Base-by-base conservation (phyloP, 2,329 filamentous ascomycete species). In the Rosellinia necatrix region DNA sequence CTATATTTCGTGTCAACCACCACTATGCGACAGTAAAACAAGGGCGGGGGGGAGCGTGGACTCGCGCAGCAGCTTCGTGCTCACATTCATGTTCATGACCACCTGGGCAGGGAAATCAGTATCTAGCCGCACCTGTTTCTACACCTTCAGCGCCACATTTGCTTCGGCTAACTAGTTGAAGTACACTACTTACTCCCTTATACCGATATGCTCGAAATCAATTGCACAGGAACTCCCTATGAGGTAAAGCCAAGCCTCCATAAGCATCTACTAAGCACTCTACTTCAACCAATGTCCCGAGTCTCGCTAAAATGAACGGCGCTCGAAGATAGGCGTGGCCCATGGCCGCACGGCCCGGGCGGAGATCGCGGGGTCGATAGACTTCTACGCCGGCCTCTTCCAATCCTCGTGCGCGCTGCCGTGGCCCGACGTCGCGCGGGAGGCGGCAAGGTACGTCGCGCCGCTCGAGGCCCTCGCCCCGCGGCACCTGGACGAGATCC, bases 381-480 rank as follows among this genome's bases (percentile, higher is more conserved):
- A 38, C 5, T 75, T 75, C 60, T 77, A 77, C 56, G 52, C 52
- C 27, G 54, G 56, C 0, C 60, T 75, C n/a, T 75, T 75, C 56
- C 61, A 60, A 12, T 59, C 68, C 24, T 68, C 68, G 3, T 72
- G 68, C 44, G 61, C 63, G 2, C 54, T 76, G 58, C 43, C 63
- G 44, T 76, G 74, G 74, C 34, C 56, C 6, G 62, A 66, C 15
- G 67, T 71, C 12, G 37, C 56, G 3, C 59, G 61, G 24, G 69
- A 70, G 55, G 80, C 82, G 0, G 67, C 74, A 15, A 70, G 71
- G 25, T 85, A 84, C 62, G 72, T 79, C 46, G 66, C 71, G 6
- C 70, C 75, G 0, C 73, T 83, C 1, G 67, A 72, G 34, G 60
- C 65, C 6, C 53, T 72, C n/a, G 66, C 71, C 1, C 71, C 74